phyloP scores from a whole-genome alignment of 495 filamentous ascomycete genomes.

The Alectoria sarmentosa region DNA sequence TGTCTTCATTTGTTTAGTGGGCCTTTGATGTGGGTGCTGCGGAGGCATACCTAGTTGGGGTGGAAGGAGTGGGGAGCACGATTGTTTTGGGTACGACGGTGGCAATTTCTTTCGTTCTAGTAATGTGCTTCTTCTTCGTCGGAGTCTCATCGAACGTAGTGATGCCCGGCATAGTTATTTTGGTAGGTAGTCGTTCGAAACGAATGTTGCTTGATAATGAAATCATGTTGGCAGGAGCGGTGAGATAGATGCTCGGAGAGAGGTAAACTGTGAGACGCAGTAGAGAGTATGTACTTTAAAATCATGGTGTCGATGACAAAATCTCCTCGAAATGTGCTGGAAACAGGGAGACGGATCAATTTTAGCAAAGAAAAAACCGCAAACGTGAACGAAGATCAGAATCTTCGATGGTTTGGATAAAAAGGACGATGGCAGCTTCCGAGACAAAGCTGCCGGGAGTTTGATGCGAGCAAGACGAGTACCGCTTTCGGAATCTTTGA shows the following conservation, averaged over 20 bases:
- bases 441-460: neutral
- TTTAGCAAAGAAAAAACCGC: neutral
- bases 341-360: neutral
- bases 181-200: slow-evolving; percentile 8
- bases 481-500: neutral
- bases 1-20: slow-evolving; percentile 20
- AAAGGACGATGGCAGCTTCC: neutral
- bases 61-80: slow-evolving; percentile 20
- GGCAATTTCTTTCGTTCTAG: slow-evolving; percentile 7
- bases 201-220: neutral
- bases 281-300: neutral
- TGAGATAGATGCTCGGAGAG: neutral
- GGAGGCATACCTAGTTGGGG: slow-evolving; percentile 17
- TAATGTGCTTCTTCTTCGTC: slow-evolving; percentile 8
- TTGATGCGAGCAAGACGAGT: neutral
- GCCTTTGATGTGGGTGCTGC: slow-evolving; percentile 12
- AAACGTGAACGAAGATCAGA: neutral
- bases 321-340: neutral
- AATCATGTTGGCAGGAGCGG: slow-evolving; percentile 11
- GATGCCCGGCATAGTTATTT: slow-evolving; percentile 4
- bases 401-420: neutral
- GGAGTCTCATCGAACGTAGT: neutral
- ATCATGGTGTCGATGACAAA: neutral
- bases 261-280: neutral
- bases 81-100: slow-evolving; percentile 15